Conservation (phyloP, 2,329 filamentous ascomycete genomes). For the Fusarium ramigenum region DNA sequence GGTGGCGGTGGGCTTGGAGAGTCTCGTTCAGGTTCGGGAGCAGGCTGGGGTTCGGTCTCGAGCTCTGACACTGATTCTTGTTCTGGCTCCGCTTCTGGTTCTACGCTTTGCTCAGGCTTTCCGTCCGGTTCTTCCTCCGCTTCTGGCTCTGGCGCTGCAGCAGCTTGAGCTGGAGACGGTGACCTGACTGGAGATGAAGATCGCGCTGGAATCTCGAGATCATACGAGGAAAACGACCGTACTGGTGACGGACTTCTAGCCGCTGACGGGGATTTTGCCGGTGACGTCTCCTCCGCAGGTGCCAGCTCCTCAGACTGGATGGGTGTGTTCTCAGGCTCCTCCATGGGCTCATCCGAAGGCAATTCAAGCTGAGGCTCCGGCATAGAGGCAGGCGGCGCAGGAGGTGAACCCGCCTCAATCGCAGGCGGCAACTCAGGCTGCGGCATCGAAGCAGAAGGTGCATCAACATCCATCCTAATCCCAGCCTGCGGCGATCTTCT, state of each 20-base stretch:
- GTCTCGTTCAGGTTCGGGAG: not conserved
- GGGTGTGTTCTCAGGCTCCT: not conserved
- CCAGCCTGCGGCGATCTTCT: conserved; percentile 47
- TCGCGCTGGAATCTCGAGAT: not conserved
- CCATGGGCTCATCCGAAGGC: not conserved
- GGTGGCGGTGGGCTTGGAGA: conserved; percentile 1
- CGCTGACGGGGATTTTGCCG: not conserved
- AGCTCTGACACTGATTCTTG: not conserved
- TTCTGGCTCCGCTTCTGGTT: not conserved
- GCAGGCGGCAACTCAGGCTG: conserved; percentile 14
- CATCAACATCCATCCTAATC: conserved; percentile 10
- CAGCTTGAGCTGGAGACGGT: not conserved
- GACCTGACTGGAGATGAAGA: not conserved
- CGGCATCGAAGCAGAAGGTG: conserved; percentile 28
- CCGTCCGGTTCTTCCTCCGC: not conserved
- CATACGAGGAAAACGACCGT: conserved; percentile 5
- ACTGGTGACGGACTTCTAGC: conserved; percentile 7
- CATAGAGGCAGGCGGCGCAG: conserved; percentile 22
- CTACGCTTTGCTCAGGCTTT: not conserved
- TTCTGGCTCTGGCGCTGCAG: not conserved
- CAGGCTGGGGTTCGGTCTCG: not conserved
- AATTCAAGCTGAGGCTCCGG: not conserved
- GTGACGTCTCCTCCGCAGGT: not conserved
- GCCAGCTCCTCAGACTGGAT: not conserved
- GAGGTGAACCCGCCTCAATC: conserved; percentile 1